Evolutionary conservation across 2,329 filamentous ascomycete species (phyloP).

Genomic region (Alternaria sp.): DNA sequence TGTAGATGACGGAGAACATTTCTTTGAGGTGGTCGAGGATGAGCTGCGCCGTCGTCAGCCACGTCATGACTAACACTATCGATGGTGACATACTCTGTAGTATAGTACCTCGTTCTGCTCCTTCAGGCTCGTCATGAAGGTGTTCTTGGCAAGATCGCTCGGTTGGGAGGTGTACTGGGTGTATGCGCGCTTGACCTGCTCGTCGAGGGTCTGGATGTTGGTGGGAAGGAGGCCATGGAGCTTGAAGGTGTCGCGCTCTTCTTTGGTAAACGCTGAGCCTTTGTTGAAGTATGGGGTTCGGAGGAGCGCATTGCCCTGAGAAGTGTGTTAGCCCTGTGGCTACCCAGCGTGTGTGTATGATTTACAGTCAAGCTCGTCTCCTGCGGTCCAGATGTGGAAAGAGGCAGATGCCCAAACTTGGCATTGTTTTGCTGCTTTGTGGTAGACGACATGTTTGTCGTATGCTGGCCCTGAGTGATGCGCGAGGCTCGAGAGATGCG

Average conservation of each 20-base stretch:
- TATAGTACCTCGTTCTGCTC: conserved; percentile 87
- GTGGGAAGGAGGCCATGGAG: conserved; percentile 77
- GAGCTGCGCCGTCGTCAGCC: conserved; percentile 59
- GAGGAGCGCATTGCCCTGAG: conserved; percentile 61
- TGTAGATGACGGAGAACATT: conserved; percentile 92
- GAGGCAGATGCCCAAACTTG: conserved; percentile 51
- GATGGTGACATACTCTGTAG: conserved; percentile 65
- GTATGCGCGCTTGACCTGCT: conserved; percentile 80
- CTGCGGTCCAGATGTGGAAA: conserved; percentile 55
- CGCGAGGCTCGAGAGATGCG: background rate
- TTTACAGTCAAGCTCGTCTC: conserved; percentile 52
- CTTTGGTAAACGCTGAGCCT: conserved; percentile 75
- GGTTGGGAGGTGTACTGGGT: conserved; percentile 73
- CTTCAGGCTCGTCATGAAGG: conserved; percentile 84
- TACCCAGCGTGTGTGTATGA: background rate
- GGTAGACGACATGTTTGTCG: conserved; percentile 23
- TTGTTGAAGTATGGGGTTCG: conserved; percentile 79
- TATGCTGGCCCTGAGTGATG: background rate
- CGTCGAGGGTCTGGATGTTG: conserved; percentile 75
- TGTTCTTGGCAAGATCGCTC: conserved; percentile 81
- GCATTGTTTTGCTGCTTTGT: conserved; percentile 36
- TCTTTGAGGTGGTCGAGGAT: conserved; percentile 81
- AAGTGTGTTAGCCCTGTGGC: background rate
- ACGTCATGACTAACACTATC: background rate
- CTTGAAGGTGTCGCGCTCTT: conserved; percentile 74